Evolutionary conservation across 2,329 filamentous ascomycete genomes (phyloP), one percentile per base, ranked within the genome.

Genomic region (Curvularia sp.): DNA sequence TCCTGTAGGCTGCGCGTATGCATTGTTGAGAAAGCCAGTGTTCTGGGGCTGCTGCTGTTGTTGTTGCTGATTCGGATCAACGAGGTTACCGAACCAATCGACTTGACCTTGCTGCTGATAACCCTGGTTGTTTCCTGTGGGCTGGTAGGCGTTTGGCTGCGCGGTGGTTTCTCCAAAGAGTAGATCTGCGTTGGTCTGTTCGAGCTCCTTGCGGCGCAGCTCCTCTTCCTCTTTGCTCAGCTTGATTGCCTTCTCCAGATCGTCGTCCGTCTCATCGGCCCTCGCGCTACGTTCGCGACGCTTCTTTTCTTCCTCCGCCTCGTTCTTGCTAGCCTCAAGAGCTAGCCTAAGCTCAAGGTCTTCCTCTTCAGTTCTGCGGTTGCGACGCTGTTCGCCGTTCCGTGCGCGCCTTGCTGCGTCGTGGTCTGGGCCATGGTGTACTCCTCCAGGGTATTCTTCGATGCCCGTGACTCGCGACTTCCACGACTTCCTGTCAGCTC

Each of bases 71-170:
- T 80, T 87, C 70, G 87, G 88, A 57, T 94, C 91, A 71, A 98
- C 89, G 12, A 93, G 92, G 77, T 99, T 99, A 58, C 94, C 95
- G 70, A 96, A 95, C 87, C 96, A 98, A 79, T 99, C 95, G 18
- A 99, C 95, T 12, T 92, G 92, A 56, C 90, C 90, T 74, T 97
- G 94, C 79, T 99, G 95, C 80, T 98, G 93, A 73, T 99, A 99
- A 46, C 94, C 94, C 80, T 97, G 93, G 78, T 97, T 98, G 81
- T 92, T 93, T 34, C 93, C 94, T 13, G 93, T 98, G 39, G 86
- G 87, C 78, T 93, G 92, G 34, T 90, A 86, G 69, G 92, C 89
- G 53, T 86, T 80, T 3, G 82, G 77, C 71, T 89, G 86, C n/a
- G 65, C 86, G 6, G 84, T 83, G 25, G 84, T 82, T 68, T 96